Evolutionary conservation across 176 grass and related monocot species (phyloP), one percentile per base, ranked within the genome.

Genomic region (Hyparrhenia diplandra): DNA sequence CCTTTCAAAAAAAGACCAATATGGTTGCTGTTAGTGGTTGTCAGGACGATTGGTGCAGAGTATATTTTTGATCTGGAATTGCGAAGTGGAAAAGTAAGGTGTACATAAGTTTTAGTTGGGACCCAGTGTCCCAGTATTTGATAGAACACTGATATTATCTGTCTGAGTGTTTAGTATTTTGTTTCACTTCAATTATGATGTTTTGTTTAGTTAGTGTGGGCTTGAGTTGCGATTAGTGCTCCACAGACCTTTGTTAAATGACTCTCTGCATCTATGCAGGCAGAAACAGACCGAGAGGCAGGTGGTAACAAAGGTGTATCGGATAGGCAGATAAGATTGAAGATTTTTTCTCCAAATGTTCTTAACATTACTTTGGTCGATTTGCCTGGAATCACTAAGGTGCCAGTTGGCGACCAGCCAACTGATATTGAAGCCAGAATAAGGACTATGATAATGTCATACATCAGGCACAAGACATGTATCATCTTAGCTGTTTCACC

Each of bases 261-360:
- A 17, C 51, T 51, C 10, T 25, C 46, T 28, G 8, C 39, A 80
- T 75, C 43, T 76, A 79, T 90, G 85, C 87, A 99, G 96, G 82
- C 82, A 76, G 96, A 99, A 85, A 99, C 96, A 12, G 92, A 99
- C 37, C 78, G 85, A 69, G 96, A 99, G 81, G 96, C 96, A 0
- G 96, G 96, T 77, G 88, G 86, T 58, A 99, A 92, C 68, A 99
- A 93, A 80, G 92, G 92, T 17, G 88, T 99, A 31, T 99, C 96
- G 31, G 92, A 99, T 82, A 95, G 87, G 61, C 92, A 99, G 79
- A 99, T 99, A 81, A 85, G 92, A 14, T 71, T 99, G 77, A 99
- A 99, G 78, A 99, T 99, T 74, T 93, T 91, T 82, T 99, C 96
- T 57, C 92, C 96, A 76, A 99, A 99, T 90, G 96, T 99, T 82